These are phyloP conservation scores for Paracamarosporium sp. DNA, from an alignment of 2,329 filamentous ascomycete genomes.

Conservation along the genomic window DNA sequence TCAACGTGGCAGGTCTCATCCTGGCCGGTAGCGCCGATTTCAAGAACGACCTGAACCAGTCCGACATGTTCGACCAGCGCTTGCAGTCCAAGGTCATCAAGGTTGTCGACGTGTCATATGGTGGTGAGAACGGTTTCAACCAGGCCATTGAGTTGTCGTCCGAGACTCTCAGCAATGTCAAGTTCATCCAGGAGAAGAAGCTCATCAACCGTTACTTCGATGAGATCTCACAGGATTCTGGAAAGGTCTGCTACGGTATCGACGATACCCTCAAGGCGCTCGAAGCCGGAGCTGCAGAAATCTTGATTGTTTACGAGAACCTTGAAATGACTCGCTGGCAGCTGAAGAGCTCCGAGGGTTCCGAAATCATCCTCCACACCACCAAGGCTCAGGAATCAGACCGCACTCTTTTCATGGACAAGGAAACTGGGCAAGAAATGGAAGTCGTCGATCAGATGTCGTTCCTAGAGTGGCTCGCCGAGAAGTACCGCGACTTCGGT, in stretches of 20 bases:
- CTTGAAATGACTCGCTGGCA: constrained; percentile 92
- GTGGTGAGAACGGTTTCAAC: constrained; percentile 99
- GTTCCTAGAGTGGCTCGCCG: constrained; percentile 99
- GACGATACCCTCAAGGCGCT: constrained; percentile 97
- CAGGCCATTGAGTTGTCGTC: constrained; percentile 95
- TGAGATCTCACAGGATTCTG: constrained; percentile 97
- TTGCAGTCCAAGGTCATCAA: constrained; percentile 97
- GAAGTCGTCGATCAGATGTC: constrained; percentile 85
- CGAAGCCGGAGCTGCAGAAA: constrained; percentile 94
- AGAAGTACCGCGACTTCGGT: constrained; percentile 98
- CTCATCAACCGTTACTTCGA: constrained; percentile 99
- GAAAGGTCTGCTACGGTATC: constrained; percentile 96
- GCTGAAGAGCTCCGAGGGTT: constrained; percentile 78
- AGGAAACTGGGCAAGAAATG: constrained; percentile 96
- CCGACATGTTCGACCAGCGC: constrained; percentile 94
- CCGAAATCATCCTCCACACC: constrained; percentile 80
- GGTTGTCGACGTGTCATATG: constrained; percentile 98
- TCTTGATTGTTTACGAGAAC: constrained; percentile 95
- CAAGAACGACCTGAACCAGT: constrained; percentile 98
- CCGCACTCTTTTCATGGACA: constrained; percentile 90
- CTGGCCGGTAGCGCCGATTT: constrained; percentile 98
- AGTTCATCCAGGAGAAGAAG: constrained; percentile 99
- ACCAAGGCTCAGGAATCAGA: constrained; percentile 83
- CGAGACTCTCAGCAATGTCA: constrained; percentile 97
- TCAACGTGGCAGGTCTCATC: constrained; percentile 95